Base-by-base conservation (phyloP, 495 filamentous ascomycete species). In the Neurospora sp. region DNA sequence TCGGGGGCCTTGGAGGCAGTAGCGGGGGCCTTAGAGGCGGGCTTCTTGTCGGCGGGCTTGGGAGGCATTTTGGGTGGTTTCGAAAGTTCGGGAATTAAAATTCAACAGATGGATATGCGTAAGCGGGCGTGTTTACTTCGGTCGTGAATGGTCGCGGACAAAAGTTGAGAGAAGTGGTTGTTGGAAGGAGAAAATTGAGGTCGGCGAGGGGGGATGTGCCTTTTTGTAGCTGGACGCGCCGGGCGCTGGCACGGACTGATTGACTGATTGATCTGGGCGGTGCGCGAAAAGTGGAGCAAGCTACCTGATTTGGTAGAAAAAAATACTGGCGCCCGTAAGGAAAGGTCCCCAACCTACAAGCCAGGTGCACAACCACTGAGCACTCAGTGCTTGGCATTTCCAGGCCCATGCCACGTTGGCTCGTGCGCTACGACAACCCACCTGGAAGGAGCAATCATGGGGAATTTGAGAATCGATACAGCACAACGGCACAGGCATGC, bases 41-140 rank as follows among this genome's bases (percentile, higher is more conserved):
- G 92, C 86, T 95, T 95, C 91, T 97, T 98, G 93, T 98, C 94
- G 81, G 93, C 92, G 82, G 93, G 92, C 88, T 97, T 97, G 76
- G 94, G 94, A 88, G 94, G 90, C 94, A 97, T 97, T 90, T 81
- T 91, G 91, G 82, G 78, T 18, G 54, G 71, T 79, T 76, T 75
- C 79, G 74, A 46, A 77, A 76, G 78, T 71, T 77, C 76, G 72
- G 72, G 73, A 76, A 75, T 77, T 79, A 77, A 80, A 72, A 76
- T 62, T 78, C 69, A 75, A 77, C 76, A 77, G 78, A 69, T 72
- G 72, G 75, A 77, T 76, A 76, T 75, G 80, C 79, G 74, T 75
- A 74, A 80, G 81, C 80, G 79, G 79, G 78, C 77, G 74, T 77
- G 82, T 82, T 83, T 79, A 37, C 59, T 46, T 42, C 72, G 44